phyloP scores from a whole-genome alignment of 495 filamentous ascomycete genomes.

The Aspergillus nanangensis region DNA sequence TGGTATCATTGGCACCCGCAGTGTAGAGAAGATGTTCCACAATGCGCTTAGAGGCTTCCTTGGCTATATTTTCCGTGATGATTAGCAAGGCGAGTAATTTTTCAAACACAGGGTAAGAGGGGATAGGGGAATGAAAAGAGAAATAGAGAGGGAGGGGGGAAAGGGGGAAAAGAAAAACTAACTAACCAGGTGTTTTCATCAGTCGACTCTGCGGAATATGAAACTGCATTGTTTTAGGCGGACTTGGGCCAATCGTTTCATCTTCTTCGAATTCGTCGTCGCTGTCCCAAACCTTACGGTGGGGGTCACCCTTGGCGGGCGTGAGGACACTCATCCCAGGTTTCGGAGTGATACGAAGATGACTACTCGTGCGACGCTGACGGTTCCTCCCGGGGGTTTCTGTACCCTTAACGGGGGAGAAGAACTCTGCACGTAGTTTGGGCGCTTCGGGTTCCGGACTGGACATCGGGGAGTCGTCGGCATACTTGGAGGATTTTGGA shows the following conservation, averaged over 20 bases:
- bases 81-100: too few relatives aligned
- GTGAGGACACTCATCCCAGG: conserved; percentile 81
- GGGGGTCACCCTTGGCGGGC: conserved; percentile 39
- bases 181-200: conserved; percentile 85
- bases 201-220: conserved; percentile 81
- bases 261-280: conserved; percentile 54
- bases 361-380: conserved; percentile 32
- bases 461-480: conserved; percentile 61
- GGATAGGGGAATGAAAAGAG: not conserved
- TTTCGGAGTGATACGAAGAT: conserved; percentile 40
- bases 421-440: conserved; percentile 80
- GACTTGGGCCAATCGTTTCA: conserved; percentile 59
- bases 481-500: conserved; percentile 26
- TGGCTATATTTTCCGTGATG: conserved; percentile 45
- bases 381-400: conserved; percentile 34
- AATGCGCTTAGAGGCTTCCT: conserved; percentile 87
- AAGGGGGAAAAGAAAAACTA: conserved; percentile 5
- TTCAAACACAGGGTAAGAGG: not conserved
- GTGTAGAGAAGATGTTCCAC: conserved; percentile 86
- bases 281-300: conserved; percentile 68
- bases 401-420: conserved; percentile 53
- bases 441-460: conserved; percentile 76
- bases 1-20: conserved; percentile 54
- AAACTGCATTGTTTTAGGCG: conserved; percentile 97
- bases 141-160: conserved; percentile 4